These are phyloP conservation scores for Saturnispora halmiae DNA, from an alignment of 805 yeast species.

Conservation along the genomic window DNA sequence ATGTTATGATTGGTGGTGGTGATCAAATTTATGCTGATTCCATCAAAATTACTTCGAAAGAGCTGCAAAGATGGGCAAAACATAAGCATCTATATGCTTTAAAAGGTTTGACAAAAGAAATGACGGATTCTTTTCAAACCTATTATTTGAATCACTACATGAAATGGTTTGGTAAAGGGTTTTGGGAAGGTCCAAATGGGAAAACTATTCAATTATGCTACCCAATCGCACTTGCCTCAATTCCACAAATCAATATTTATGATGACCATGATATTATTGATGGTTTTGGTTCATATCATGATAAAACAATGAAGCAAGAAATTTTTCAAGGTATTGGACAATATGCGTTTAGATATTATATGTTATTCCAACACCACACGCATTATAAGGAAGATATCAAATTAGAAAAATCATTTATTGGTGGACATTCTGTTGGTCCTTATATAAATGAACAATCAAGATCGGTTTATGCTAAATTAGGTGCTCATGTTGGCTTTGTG, in stretches of 20 bases:
- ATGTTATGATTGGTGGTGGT: conserved; percentile 97
- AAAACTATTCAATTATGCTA: conserved; percentile 56
- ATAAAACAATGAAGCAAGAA: conserved; percentile 61
- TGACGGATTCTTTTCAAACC: conserved; percentile 45
- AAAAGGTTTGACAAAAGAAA: conserved; percentile 36
- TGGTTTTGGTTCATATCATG: conserved; percentile 86
- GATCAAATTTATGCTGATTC: conserved; percentile 90
- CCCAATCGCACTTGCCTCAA: conserved; percentile 70
- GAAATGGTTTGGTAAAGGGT: conserved; percentile 87
- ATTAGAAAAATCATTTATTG: conserved; percentile 51
- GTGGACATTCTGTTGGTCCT: conserved; percentile 50
- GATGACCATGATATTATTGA: conserved; percentile 97
- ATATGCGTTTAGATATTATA: conserved; percentile 74
- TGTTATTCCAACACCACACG: conserved; percentile 86
- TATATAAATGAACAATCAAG: conserved; percentile 59
- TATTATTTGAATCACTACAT: conserved; percentile 69
- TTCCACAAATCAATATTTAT: conserved; percentile 77
- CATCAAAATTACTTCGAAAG: conserved; percentile 48
- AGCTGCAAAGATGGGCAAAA: conserved; percentile 54
- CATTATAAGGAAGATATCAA: conserved; percentile 35
- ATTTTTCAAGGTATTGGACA: conserved; percentile 67
- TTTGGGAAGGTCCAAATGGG: conserved; percentile 65
- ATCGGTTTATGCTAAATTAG: conserved; percentile 65
- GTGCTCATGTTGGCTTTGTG: conserved; percentile 57
- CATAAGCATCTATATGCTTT: conserved; percentile 39